These are phyloP conservation scores for Microbotryum intermedium DNA, from an alignment of 1,284 basidiomycete genomes.

Conservation along the genomic window DNA sequence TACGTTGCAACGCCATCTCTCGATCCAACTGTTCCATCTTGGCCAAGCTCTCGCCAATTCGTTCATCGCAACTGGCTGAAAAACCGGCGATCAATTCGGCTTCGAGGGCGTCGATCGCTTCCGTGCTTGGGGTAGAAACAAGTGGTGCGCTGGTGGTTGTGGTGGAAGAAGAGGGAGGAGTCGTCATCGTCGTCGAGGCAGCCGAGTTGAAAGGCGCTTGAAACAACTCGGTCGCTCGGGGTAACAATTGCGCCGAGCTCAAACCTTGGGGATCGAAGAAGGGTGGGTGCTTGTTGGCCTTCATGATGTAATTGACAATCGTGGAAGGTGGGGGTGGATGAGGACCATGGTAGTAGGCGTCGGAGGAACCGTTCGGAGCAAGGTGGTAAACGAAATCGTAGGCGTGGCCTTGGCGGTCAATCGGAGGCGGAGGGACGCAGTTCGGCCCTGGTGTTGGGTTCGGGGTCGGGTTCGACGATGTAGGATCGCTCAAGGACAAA, in stretches of 20 bases:
- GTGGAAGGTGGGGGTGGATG: slow-evolving; percentile 24
- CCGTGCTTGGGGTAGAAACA: too few relatives aligned
- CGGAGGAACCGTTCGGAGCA: slow-evolving; percentile 11
- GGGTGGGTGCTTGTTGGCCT: slow-evolving; percentile 7
- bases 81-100: slow-evolving; percentile 17
- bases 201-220: too few relatives aligned
- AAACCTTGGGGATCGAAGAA: slow-evolving; percentile 22
- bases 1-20: too few relatives aligned
- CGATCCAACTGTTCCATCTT: neutral
- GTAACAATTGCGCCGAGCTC: slow-evolving; percentile 7
- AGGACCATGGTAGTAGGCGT: slow-evolving; percentile 28
- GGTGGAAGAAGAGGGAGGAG: too few relatives aligned
- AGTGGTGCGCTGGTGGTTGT: too few relatives aligned
- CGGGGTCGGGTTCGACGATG: too few relatives aligned
- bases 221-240: slow-evolving; percentile 2
- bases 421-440: too few relatives aligned
- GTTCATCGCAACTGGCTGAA: slow-evolving; percentile 21
- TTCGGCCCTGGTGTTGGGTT: too few relatives aligned
- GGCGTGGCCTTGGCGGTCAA: slow-evolving; percentile 4
- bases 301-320: slow-evolving; percentile 18
- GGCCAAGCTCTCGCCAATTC: slow-evolving; percentile 9
- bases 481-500: too few relatives aligned
- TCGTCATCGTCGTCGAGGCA: too few relatives aligned
- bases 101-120: too few relatives aligned
- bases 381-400: slow-evolving; percentile 27